Evolutionary conservation across 768 basidiomycete species (phyloP), one percentile per base, ranked within the genome.

Genomic region (Artomyces pyxidatus): DNA sequence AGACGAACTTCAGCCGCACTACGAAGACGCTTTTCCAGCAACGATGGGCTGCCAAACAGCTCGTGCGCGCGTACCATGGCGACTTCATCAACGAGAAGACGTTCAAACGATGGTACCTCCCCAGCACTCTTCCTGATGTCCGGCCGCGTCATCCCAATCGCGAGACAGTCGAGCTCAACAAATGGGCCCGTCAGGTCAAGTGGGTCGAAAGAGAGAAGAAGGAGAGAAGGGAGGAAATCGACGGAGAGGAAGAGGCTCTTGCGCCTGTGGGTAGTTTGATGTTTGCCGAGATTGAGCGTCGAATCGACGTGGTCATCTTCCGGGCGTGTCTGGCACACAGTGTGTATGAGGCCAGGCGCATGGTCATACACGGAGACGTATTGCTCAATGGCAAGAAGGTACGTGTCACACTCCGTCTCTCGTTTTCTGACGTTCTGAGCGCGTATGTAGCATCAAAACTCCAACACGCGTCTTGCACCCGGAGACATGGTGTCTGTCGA

Each of bases 21-120:
- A 59, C 68, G 28, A 66, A 72, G 37, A 81, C 87, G 0, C 75
- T 97, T 30, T 96, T 88, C 70, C 88, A 95, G 65, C 88, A 95
- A 59, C 85, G 93, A 35, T 97, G 92, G 90, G 72, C 70, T 17
- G 80, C 89, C 11, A 96, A 95, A 67, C 75, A 83, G 4, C 80
- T 91, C 50, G 77, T 91, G 27, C 83, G 94, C 48, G 94, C 82
- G 4, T 98, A 98, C 74, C 96, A 98, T 62, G 93, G 94, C 21
- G 94, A 96, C 74, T 85, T 78, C 62, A 92, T 97, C 53, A 83
- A 83, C 46, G 91, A 95, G 71, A 86, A 84, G 59, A 83, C 84
- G 30, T 98, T 97, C 77, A 93, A 93, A 63, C 80, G 86, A 49
- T 93, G 91, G 87, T 98, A 92, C 64, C 77, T 99, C 30, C 95